These are phyloP conservation scores for Saturnispora ahearnii DNA, from an alignment of 805 yeast species.

Conservation along the genomic window DNA sequence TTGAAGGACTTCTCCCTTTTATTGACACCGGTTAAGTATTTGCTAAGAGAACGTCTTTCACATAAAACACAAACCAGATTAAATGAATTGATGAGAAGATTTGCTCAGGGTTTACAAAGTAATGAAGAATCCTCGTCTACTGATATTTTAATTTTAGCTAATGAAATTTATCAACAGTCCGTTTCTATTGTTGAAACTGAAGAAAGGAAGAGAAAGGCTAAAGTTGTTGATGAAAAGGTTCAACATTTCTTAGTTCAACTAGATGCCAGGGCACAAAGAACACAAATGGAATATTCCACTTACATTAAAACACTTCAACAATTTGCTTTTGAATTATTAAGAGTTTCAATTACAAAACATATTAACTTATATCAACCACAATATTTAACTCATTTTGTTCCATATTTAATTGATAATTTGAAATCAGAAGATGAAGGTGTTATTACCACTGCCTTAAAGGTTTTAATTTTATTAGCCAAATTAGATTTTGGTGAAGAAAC, in stretches of 20 bases:
- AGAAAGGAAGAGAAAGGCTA: conserved; percentile 13
- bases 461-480: conserved; percentile 50
- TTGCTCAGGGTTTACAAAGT: conserved; percentile 67
- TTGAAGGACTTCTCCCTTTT: conserved; percentile 48
- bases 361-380: conserved; percentile 47
- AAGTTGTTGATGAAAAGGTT: conserved; percentile 19
- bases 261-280: conserved; percentile 46
- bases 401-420: conserved; percentile 54
- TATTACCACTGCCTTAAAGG: conserved; percentile 55
- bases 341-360: conserved; percentile 61
- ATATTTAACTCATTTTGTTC: conserved; percentile 65
- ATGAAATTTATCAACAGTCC: conserved; percentile 58
- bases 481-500: conserved; percentile 52
- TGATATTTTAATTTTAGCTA: conserved; percentile 61
- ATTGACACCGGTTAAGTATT: conserved; percentile 57
- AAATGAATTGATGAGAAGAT: conserved; percentile 69
- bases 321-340: conserved; percentile 66
- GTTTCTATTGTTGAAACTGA: conserved; percentile 21
- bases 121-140: conserved; percentile 51
- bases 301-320: conserved; percentile 58
- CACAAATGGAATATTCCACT: conserved; percentile 46
- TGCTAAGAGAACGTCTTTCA: conserved; percentile 56
- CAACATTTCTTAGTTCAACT: conserved; percentile 71
- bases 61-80: conserved; percentile 63
- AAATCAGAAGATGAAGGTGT: conserved; percentile 68